These are phyloP conservation scores for Dendrocalamus latiflorus DNA, from an alignment of 202 grass and related monocot species.

Conservation along the genomic window DNA sequence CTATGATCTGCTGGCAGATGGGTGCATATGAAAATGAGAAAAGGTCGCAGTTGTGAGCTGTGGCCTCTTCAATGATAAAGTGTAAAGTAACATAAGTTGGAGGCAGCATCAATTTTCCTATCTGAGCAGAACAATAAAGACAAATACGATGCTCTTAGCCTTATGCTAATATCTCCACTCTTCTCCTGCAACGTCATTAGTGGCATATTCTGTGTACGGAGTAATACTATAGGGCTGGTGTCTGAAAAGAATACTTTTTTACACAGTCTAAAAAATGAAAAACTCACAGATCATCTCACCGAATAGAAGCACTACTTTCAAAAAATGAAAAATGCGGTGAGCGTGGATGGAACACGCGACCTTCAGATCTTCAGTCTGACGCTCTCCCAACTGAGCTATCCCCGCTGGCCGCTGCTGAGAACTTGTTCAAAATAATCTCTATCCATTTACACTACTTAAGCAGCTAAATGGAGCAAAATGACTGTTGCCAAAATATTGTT, in stretches of 20 bases:
- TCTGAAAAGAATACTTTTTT: too few species aligned
- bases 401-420: neutral
- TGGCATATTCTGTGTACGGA: neutral
- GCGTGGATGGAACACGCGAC: conserved; percentile 57
- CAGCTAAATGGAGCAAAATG: too few species aligned
- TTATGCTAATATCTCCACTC: neutral
- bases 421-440: too few species aligned
- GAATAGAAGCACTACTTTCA: too few species aligned
- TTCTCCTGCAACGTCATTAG: neutral
- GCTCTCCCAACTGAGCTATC: conserved; percentile 60
- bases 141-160: neutral
- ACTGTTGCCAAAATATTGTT: too few species aligned
- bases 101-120: neutral
- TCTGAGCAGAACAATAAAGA: neutral
- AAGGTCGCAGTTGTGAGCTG: neutral
- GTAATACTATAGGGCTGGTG: neutral
- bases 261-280: too few species aligned
- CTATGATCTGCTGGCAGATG: neutral
- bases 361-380: conserved; percentile 65
- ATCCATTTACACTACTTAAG: too few species aligned
- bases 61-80: neutral
- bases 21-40: neutral
- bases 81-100: neutral
- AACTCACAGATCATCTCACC: too few species aligned
- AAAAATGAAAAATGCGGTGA: neutral